Evolutionary conservation across 345 rosid genomes (phyloP), one percentile per base, ranked within the genome.

Genomic region (Turritis glabra): DNA sequence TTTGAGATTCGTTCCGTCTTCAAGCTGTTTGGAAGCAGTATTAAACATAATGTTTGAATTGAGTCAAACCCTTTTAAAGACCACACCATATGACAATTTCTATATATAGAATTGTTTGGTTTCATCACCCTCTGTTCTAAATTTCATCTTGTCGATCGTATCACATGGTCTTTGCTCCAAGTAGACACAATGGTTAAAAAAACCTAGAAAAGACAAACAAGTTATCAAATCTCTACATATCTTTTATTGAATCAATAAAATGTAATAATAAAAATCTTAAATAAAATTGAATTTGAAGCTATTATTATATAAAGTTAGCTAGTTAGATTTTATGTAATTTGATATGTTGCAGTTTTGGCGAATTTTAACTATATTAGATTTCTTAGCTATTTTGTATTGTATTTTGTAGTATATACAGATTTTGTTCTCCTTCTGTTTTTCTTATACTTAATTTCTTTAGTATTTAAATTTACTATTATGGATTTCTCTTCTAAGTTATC

Each of bases 1-100:
- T 19, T 15, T 41, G 65, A 74, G 72, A 64, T 74, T 73, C 65
- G 40, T 55, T 65, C 40, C 38, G 66, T 65, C 77, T 65, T 55
- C 17, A 46, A 48, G 72, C 72, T 23, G 63, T 65, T 64, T 53
- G 77, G 70, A 63, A 63, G 70, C 64, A 53, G 71, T 15, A 25
- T 48, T 17, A 35, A 72, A 48, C 41, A 60, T 72, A 15, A 7
- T 53, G 32, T 15, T 29, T 64, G 51, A 74, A 74, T 23, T 22
- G 59, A 65, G 78, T 74, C 59, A 44, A 59, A 56, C 35, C 7
- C 27, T 29, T 43, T 19, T 19, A 55, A 29, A 69, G 73, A 69
- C 43, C 73, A 56, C 64, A 19, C 29, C 26, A 26, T 71, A 8
- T 64, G 17, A 27, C 11, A 19, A 0, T 17, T 68, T 68, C 19